These are phyloP conservation scores for Saussurea involucrata DNA, from an alignment of 129 eudicot genomes.

Conservation along the genomic window DNA sequence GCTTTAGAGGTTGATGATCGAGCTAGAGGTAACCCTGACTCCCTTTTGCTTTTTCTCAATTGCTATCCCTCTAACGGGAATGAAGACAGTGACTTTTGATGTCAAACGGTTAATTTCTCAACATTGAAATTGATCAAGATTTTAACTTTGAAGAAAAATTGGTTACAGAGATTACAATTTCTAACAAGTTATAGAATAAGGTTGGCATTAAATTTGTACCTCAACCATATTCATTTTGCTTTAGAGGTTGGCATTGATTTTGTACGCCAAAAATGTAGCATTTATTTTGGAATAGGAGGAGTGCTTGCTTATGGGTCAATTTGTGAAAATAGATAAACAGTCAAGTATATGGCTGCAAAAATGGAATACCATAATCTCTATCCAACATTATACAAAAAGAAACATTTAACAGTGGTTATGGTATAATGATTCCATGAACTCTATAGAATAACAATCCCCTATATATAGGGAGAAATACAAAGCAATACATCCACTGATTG, in stretches of 20 bases:
- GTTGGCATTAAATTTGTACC: not conserved
- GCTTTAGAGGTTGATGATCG: slow-evolving; percentile 97
- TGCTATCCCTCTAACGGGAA: not conserved
- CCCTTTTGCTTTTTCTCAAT: not conserved
- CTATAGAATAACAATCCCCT: too few species aligned
- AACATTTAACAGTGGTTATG: too few species aligned
- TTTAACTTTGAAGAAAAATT: not conserved
- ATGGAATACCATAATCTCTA: not conserved
- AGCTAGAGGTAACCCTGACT: slow-evolving; percentile 61
- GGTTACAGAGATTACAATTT: not conserved
- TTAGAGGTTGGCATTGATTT: not conserved
- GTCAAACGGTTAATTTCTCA: not conserved
- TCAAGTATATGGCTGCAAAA: not conserved
- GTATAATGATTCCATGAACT: too few species aligned
- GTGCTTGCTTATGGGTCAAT: not conserved
- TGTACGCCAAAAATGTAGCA: not conserved
- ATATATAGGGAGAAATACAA: too few species aligned
- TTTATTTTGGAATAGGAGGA: not conserved
- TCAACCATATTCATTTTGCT: not conserved
- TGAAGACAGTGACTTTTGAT: not conserved
- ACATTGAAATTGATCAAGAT: not conserved
- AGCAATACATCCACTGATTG: too few species aligned
- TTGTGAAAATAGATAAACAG: not conserved
- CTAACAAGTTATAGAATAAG: not conserved
- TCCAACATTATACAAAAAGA: not conserved